Evolutionary conservation across 1,139 yeast species (phyloP).

Genomic region (Sugiyamaella japonica): DNA sequence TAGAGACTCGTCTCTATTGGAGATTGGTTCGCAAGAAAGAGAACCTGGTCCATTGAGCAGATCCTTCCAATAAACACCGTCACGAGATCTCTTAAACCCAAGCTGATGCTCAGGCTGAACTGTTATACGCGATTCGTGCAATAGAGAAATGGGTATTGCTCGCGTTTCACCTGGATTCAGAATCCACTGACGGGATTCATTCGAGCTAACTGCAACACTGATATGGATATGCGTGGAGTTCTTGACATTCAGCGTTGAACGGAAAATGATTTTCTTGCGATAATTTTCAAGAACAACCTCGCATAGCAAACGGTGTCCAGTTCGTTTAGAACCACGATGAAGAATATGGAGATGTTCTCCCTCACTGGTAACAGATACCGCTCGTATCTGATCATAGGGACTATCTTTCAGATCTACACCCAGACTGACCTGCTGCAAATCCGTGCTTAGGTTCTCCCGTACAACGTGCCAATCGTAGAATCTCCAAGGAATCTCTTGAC

Average conservation of each 20-base stretch:
- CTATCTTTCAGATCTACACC: conserved; percentile 62
- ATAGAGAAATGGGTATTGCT: conserved; percentile 73
- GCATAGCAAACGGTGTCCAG: conserved; percentile 73
- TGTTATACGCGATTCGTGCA: conserved; percentile 57
- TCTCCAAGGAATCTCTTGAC: conserved; percentile 72
- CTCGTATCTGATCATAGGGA: conserved; percentile 53
- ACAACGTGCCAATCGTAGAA: conserved; percentile 92
- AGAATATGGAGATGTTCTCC: conserved; percentile 78
- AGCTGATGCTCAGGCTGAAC: conserved; percentile 62
- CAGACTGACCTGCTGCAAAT: conserved; percentile 57
- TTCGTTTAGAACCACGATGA: conserved; percentile 59
- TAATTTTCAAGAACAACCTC: conserved; percentile 70
- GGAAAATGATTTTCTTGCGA: conserved; percentile 70
- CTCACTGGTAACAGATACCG: conserved; percentile 71
- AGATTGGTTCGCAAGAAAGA: conserved; percentile 56
- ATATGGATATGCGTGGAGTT: conserved; percentile 72
- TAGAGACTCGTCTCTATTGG: conserved; percentile 36
- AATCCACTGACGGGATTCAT: conserved; percentile 21
- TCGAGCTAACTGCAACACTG: conserved; percentile 37
- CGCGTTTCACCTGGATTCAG: conserved; percentile 56
- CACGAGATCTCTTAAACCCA: conserved; percentile 67
- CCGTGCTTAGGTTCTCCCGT: conserved; percentile 75
- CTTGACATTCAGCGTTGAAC: conserved; percentile 70
- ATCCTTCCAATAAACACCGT: conserved; percentile 63
- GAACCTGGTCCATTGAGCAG: conserved; percentile 54